Evolutionary conservation across 331 rosid species (phyloP).

Genomic region (Cydonia oblonga): DNA sequence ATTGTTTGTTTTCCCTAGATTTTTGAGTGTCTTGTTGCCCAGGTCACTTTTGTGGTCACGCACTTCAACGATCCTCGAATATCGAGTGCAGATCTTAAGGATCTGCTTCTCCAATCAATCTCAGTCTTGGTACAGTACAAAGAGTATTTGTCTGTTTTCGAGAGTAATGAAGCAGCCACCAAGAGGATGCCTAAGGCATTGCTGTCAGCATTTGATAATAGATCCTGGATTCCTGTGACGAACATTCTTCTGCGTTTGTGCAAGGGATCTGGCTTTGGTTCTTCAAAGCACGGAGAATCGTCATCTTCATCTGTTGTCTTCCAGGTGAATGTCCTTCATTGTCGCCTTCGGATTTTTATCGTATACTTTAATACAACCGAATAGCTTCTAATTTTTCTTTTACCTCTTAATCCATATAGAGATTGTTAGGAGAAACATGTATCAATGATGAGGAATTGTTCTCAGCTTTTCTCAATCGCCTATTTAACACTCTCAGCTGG

Average conservation of each 20-base stretch:
- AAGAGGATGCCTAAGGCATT: conserved; percentile 72
- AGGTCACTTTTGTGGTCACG: conserved; percentile 86
- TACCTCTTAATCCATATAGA: conserved; percentile 38
- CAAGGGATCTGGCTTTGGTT: conserved; percentile 87
- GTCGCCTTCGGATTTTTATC: neutral
- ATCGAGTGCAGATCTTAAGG: conserved; percentile 85
- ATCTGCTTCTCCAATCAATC: conserved; percentile 91
- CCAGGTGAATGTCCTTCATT: conserved; percentile 40
- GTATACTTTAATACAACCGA: neutral
- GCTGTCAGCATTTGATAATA: conserved; percentile 80
- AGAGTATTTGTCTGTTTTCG: conserved; percentile 59
- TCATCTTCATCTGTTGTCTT: conserved; percentile 57
- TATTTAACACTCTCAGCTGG: conserved; percentile 95
- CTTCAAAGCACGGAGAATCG: conserved; percentile 81
- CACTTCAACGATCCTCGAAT: conserved; percentile 92
- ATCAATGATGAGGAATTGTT: conserved; percentile 57
- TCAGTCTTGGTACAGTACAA: conserved; percentile 75
- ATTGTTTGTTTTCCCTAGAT: neutral
- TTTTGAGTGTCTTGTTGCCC: conserved; percentile 13
- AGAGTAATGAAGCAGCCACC: conserved; percentile 61
- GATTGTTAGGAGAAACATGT: conserved; percentile 77
- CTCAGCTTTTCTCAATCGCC: conserved; percentile 90
- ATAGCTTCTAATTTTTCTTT: conserved; percentile 16
- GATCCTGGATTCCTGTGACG: conserved; percentile 90
- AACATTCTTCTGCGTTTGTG: conserved; percentile 76